Evolutionary conservation across 2,329 filamentous ascomycete genomes (phyloP).

Genomic region (Arthrocladium fulminans): DNA sequence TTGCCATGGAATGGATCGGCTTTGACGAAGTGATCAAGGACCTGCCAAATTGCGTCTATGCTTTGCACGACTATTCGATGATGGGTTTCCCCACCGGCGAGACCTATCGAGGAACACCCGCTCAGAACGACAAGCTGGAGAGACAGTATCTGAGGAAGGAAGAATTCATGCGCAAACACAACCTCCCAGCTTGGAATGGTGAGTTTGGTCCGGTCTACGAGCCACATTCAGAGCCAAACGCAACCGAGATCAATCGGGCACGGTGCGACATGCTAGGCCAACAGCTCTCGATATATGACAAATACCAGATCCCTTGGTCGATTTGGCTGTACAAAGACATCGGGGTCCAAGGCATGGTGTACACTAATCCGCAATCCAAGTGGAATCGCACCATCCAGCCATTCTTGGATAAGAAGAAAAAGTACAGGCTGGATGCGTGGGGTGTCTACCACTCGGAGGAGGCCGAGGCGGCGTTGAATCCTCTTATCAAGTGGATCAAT

Average conservation of each 20-base stretch:
- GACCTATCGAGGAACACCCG: slow-evolving; percentile 33
- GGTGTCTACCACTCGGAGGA: slow-evolving; percentile 36
- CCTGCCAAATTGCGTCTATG: slow-evolving; percentile 29
- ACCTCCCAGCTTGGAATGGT: slow-evolving; percentile 44
- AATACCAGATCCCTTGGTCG: slow-evolving; percentile 45
- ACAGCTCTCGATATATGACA: slow-evolving; percentile 46
- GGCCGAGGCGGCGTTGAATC: slow-evolving; percentile 37
- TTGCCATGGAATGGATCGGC: slow-evolving; percentile 37
- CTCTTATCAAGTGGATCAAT: slow-evolving; percentile 39
- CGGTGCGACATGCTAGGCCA: slow-evolving; percentile 36
- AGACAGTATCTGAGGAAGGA: slow-evolving; percentile 40
- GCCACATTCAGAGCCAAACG: slow-evolving; percentile 18
- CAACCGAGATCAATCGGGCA: slow-evolving; percentile 35
- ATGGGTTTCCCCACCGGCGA: slow-evolving; percentile 38
- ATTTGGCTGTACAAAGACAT: slow-evolving; percentile 56
- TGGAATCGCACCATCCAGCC: slow-evolving; percentile 45
- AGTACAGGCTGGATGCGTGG: slow-evolving; percentile 49
- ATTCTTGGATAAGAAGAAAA: slow-evolving; percentile 49
- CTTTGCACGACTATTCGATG: slow-evolving; percentile 24
- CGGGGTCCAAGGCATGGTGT: slow-evolving; percentile 49
- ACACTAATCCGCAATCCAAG: slow-evolving; percentile 37
- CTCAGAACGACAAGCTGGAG: slow-evolving; percentile 35
- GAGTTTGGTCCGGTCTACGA: neutral
- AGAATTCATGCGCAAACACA: slow-evolving; percentile 37
- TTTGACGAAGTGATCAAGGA: slow-evolving; percentile 29